A percentile compares a stretch with the other conserved stretches of the same genome.
These are phyloP conservation scores for Chrysosporium queenslandicum DNA, from an alignment of 2,329 filamentous ascomycete species.

Conservation along the genomic window DNA sequence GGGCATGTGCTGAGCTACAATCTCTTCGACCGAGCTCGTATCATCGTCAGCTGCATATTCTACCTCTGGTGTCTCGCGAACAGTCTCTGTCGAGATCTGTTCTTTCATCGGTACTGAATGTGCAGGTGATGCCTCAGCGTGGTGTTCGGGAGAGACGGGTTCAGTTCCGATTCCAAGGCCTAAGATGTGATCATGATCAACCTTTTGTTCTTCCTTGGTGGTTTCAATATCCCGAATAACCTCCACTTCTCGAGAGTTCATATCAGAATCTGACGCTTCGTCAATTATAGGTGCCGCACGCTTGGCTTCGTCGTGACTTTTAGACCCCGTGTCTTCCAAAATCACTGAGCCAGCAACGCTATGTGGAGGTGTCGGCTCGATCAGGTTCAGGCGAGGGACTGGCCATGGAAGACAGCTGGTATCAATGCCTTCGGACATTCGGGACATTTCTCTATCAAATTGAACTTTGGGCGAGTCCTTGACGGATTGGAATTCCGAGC, in stretches of 20 bases:
- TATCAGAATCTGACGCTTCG: not conserved
- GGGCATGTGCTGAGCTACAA: slow-evolving; percentile 6
- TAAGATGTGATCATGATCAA: not conserved
- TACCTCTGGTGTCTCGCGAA: not conserved
- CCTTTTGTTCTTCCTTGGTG: not conserved
- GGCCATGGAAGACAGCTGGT: slow-evolving; percentile 31
- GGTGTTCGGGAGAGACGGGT: not conserved
- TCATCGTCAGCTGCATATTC: slow-evolving; percentile 4
- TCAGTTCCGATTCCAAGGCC: not conserved
- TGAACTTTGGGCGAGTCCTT: slow-evolving; percentile 24
- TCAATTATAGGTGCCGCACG: not conserved
- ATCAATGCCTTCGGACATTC: slow-evolving; percentile 11
- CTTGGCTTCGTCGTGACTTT: not conserved
- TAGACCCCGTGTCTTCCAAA: slow-evolving; percentile 16
- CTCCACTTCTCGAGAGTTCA: not conserved
- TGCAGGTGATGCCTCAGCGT: not conserved
- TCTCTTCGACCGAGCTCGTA: not conserved
- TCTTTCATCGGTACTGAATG: too few relatives aligned
- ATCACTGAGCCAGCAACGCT: slow-evolving; percentile 36
- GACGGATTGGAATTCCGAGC: slow-evolving; percentile 12
- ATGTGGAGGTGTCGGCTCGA: slow-evolving; percentile 48
- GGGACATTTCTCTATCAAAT: slow-evolving; percentile 18
- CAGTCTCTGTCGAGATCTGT: not conserved
- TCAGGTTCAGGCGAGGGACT: slow-evolving; percentile 47
- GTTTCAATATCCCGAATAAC: not conserved